A percentile compares a stretch with the other conserved stretches of the same genome.
These are phyloP conservation scores for Pythium plurisporium DNA, from an alignment of 352 stramenopile species.

Conservation along the genomic window DNA sequence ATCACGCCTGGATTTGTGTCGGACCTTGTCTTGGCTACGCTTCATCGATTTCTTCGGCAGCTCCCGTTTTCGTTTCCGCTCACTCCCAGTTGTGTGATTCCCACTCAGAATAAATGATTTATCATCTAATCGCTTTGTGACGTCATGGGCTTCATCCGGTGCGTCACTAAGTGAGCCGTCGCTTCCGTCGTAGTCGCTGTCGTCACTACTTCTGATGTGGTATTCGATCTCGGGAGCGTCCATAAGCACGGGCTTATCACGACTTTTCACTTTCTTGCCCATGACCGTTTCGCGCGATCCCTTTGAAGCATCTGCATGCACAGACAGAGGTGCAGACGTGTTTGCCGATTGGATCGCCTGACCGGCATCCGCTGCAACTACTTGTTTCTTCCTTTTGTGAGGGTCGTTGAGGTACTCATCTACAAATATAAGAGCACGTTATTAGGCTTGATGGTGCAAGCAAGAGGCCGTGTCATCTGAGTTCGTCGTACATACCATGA, in stretches of 20 bases:
- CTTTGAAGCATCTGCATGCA: neutral
- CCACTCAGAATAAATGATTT: conserved; percentile 18
- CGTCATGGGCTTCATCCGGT: neutral
- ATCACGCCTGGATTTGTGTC: neutral
- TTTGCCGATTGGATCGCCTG: no score
- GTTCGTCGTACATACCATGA: conserved; percentile 29
- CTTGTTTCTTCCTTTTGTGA: conserved; percentile 24
- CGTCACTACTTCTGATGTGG: conserved; percentile 12
- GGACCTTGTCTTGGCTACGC: neutral
- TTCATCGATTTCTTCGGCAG: neutral
- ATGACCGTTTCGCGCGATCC: conserved; percentile 6
- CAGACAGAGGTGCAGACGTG: no score
- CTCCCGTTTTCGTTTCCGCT: neutral
- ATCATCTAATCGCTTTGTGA: conserved; percentile 5
- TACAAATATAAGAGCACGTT: no score
- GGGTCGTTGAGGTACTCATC: conserved; percentile 55
- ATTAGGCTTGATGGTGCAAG: no score
- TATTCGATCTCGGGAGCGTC: conserved; percentile 23
- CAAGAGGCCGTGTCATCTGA: neutral
- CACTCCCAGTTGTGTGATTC: neutral
- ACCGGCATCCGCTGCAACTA: neutral
- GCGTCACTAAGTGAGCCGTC: neutral
- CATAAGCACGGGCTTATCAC: conserved; percentile 7
- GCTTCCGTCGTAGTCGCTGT: conserved; percentile 27
- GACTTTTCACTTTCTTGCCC: conserved; percentile 12